Conservation (phyloP, 495 filamentous ascomycete species). For the Aspergillus mulundensis region DNA sequence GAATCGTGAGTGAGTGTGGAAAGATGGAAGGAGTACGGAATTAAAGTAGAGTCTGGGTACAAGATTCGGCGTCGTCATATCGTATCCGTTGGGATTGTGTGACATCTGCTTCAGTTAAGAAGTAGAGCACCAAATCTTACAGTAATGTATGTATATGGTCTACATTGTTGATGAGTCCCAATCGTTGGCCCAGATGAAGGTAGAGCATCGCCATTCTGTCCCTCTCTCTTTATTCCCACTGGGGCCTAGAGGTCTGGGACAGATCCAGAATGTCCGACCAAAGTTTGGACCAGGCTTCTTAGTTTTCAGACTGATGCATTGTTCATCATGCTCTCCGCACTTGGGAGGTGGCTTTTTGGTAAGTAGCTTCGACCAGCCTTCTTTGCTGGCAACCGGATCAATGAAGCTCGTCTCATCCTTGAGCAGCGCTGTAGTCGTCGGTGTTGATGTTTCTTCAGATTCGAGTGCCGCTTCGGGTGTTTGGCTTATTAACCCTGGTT, state of each 20-base stretch:
- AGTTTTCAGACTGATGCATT: slow-evolving; percentile 73
- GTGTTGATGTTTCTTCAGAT: neutral
- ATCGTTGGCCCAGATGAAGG: slow-evolving; percentile 89
- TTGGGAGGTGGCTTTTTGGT: slow-evolving; percentile 66
- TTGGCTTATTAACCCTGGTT: neutral
- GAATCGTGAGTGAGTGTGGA: too few relatives aligned
- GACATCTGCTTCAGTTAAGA: neutral
- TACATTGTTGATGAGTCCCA: slow-evolving; percentile 50
- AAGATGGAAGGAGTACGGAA: neutral
- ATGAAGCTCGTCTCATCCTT: slow-evolving; percentile 39
- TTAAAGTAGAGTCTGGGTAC: neutral
- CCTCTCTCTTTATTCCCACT: slow-evolving; percentile 76
- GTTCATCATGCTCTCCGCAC: slow-evolving; percentile 81
- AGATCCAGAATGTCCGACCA: slow-evolving; percentile 85
- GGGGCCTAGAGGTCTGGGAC: slow-evolving; percentile 74
- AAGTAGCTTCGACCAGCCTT: slow-evolving; percentile 84
- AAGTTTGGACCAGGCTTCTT: slow-evolving; percentile 85
- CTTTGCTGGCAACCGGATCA: slow-evolving; percentile 70
- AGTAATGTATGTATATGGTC: neutral
- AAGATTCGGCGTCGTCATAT: neutral
- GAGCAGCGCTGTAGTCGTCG: neutral
- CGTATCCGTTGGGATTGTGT: neutral
- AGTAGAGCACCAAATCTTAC: neutral
- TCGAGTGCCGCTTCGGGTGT: neutral
- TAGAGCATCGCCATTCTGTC: slow-evolving; percentile 78